A percentile compares a stretch with the other conserved stretches of the same genome.
phyloP scores from a whole-genome alignment of 345 rosid species.

The Erodium maritimum region DNA sequence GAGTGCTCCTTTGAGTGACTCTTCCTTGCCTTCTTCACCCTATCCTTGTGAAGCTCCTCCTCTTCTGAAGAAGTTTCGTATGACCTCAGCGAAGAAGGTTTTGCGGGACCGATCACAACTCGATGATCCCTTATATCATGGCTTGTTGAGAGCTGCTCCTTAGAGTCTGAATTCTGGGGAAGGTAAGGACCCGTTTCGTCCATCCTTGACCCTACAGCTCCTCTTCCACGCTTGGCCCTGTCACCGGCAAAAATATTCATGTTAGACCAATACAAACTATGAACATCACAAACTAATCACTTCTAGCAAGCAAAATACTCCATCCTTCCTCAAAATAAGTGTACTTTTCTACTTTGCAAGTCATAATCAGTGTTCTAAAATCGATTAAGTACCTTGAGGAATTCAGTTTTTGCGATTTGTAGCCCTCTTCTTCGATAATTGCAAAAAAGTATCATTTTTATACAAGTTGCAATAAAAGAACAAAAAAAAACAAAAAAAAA shows the following conservation, averaged over 20 bases:
- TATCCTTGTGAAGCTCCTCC: conserved; percentile 22
- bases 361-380: too few species aligned
- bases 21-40: conserved; percentile 26
- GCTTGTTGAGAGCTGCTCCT: conserved; percentile 18
- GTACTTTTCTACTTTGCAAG: too few species aligned
- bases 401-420: too few species aligned
- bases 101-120: conserved; percentile 41
- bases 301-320: background rate
- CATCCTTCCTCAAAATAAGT: too few species aligned
- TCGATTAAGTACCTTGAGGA: too few species aligned
- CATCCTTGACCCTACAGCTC: conserved; percentile 86
- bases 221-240: conserved; percentile 82
- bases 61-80: conserved; percentile 31
- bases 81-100: conserved; percentile 21
- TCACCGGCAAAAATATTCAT: conserved; percentile 5
- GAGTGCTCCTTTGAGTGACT: conserved; percentile 24
- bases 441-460: too few species aligned
- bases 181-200: conserved; percentile 89
- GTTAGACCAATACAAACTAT: background rate
- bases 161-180: conserved; percentile 17
- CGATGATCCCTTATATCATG: conserved; percentile 15
- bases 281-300: background rate
- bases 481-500: too few species aligned
- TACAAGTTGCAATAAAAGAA: too few species aligned
- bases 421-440: too few species aligned